Percentiles rank a stretch among this genome's conserved stretches.
Conservation (phyloP, 345 rosid species). For the Acer saccharum region DNA sequence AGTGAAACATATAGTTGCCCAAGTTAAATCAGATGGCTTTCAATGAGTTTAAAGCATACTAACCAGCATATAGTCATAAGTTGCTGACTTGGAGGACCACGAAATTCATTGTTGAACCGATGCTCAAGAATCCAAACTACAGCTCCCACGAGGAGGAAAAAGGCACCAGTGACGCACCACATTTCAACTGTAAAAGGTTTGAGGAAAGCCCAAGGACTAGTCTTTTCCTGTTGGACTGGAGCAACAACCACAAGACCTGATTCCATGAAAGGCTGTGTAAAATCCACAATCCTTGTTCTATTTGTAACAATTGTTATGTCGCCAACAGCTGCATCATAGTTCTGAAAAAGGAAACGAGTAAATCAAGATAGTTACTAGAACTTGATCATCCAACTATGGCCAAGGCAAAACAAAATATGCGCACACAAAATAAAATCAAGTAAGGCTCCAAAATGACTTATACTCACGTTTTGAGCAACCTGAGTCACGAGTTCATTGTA, state of each 20-base stretch:
- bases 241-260: slow-evolving; percentile 88
- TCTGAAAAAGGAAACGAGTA: slow-evolving; percentile 45
- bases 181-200: slow-evolving; percentile 78
- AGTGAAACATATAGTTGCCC: neutral
- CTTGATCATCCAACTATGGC: neutral
- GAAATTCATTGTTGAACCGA: slow-evolving; percentile 77
- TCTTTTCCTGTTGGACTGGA: slow-evolving; percentile 65
- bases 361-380: slow-evolving; percentile 18
- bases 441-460: neutral
- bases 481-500: slow-evolving; percentile 58
- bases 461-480: slow-evolving; percentile 74
- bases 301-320: slow-evolving; percentile 71
- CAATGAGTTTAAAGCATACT: slow-evolving; percentile 24
- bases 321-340: slow-evolving; percentile 82
- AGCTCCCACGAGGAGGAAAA: slow-evolving; percentile 86
- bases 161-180: slow-evolving; percentile 85
- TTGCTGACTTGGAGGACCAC: slow-evolving; percentile 86
- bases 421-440: neutral
- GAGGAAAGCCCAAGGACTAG: slow-evolving; percentile 95
- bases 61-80: slow-evolving; percentile 82
- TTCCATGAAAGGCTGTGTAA: slow-evolving; percentile 86
- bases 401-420: neutral
- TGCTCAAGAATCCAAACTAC: slow-evolving; percentile 99
- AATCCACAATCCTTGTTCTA: slow-evolving; percentile 85
- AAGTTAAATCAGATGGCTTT: neutral